A percentile compares a stretch with the other conserved stretches of the same genome.
Evolutionary conservation across 2,329 filamentous ascomycete genomes (phyloP).

Genomic region (Davidsoniella australis): DNA sequence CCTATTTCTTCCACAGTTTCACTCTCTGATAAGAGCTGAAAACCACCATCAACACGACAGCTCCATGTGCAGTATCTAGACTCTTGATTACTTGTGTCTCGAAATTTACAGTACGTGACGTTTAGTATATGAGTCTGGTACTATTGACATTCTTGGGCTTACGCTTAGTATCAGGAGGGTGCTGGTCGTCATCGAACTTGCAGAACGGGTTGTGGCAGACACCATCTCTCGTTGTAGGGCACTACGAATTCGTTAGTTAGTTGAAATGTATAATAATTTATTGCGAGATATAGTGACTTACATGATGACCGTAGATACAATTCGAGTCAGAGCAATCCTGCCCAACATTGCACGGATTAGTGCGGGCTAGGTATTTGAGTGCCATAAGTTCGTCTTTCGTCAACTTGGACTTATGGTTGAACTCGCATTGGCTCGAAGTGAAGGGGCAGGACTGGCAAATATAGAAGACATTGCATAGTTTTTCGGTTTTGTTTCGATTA

Average conservation of each 20-base stretch:
- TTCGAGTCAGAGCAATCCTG: conserved; percentile 40
- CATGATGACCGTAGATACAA: conserved; percentile 48
- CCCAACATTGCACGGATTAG: conserved; percentile 39
- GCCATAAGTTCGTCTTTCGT: conserved; percentile 37
- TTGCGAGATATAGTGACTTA: conserved; percentile 20
- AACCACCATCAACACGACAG: too few species aligned
- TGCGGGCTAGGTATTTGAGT: conserved; percentile 36
- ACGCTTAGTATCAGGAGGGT: conserved; percentile 4
- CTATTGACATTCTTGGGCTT: neutral
- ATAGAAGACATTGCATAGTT: conserved; percentile 46
- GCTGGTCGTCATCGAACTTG: conserved; percentile 2
- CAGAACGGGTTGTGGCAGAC: conserved; percentile 22
- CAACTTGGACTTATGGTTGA: conserved; percentile 38
- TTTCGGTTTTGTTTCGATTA: conserved; percentile 35
- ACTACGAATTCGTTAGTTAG: conserved; percentile 22
- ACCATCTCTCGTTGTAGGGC: conserved; percentile 34
- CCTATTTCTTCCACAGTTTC: too few species aligned
- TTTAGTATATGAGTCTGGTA: too few species aligned
- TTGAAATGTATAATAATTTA: neutral
- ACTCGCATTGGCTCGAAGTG: conserved; percentile 31
- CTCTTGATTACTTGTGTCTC: too few species aligned
- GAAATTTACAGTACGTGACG: too few species aligned
- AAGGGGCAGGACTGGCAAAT: conserved; percentile 40
- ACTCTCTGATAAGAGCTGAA: too few species aligned
- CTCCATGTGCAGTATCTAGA: too few species aligned